Base-by-base conservation (phyloP, 768 basidiomycete species). In the Suillus weaverae region DNA sequence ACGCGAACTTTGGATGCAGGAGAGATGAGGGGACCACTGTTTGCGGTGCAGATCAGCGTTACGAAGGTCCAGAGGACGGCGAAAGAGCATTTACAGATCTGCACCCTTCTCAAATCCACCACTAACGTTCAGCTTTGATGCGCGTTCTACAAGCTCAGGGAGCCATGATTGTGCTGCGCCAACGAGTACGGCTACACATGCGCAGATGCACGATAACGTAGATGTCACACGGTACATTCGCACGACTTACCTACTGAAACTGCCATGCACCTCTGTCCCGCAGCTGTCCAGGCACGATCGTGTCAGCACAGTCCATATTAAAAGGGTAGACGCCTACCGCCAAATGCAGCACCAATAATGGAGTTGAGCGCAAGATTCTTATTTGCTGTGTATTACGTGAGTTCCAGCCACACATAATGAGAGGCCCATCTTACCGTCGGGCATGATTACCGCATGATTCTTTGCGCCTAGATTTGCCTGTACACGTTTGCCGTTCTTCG, bases 241-340 rank as follows among this genome's bases (percentile, higher is more conserved):
- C 10, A 50, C 33, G 32, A 68, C 88, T 71, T 67, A 91, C 94
- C 91, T 38, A 96, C 94, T 14, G 95, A 97, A 50, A 97, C 80
- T 14, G 95, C 96, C 96, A 97, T 98, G 79, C 96, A 99, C 64
- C 97, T 86, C 76, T 99, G 97, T 14, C 97, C 97, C 36, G 97
- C 97, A 68, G 97, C 97, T 86, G 72, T 67, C 46, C 16, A 57
- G 38, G 60, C 18, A 32, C 43, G 68, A 66, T 74, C 14, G 50
- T 62, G 73, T 74, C 22, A 73, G 70, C n/a, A 64, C 13, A 39
- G 48, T 38, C 36, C 44, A 16, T 8, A 72, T 68, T 8, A 62
- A 69, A 63, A 59, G 54, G 61, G 44, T 2, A 48, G 30, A 65
- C 30, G 56, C 81, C 69, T 71, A 90, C 89, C 89, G 62, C 96